Percentiles rank a stretch among this genome's conserved stretches.
These are phyloP conservation scores for Trametes gibbosa DNA, from an alignment of 768 basidiomycete genomes.

Conservation along the genomic window DNA sequence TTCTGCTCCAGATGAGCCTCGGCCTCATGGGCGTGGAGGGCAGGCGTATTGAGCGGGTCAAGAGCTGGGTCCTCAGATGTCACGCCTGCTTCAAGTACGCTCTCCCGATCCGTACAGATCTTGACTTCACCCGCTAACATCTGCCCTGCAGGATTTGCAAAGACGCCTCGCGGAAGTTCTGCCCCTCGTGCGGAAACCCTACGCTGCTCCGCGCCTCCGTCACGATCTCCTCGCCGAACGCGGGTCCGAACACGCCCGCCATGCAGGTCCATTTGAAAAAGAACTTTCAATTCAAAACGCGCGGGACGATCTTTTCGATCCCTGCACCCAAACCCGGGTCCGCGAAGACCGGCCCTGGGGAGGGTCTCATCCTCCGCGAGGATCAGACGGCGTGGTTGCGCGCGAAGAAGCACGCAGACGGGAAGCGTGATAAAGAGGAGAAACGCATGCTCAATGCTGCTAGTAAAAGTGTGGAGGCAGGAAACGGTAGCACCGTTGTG, in stretches of 20 bases:
- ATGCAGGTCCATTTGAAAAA: constrained; percentile 92
- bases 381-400: constrained; percentile 88
- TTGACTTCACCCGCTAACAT: background rate
- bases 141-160: constrained; percentile 75
- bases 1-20: constrained; percentile 90
- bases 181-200: constrained; percentile 94
- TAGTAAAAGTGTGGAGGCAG: constrained; percentile 41
- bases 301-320: constrained; percentile 91
- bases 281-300: constrained; percentile 91
- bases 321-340: constrained; percentile 87
- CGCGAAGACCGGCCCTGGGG: constrained; percentile 78
- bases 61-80: constrained; percentile 94
- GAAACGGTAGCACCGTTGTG: constrained; percentile 49
- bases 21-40: constrained; percentile 89
- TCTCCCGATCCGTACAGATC: background rate
- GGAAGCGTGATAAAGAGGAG: constrained; percentile 76
- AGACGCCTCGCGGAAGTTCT: constrained; percentile 92
- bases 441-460: constrained; percentile 64
- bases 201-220: constrained; percentile 90
- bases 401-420: constrained; percentile 75
- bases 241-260: constrained; percentile 56
- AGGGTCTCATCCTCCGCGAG: constrained; percentile 86
- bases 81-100: constrained; percentile 99
- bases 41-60: constrained; percentile 84
- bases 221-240: constrained; percentile 68